Percentiles rank a stretch among this genome's conserved stretches.
These are phyloP conservation scores for Trichoderma polysporum DNA, from an alignment of 2,329 filamentous ascomycete species.

Conservation along the genomic window DNA sequence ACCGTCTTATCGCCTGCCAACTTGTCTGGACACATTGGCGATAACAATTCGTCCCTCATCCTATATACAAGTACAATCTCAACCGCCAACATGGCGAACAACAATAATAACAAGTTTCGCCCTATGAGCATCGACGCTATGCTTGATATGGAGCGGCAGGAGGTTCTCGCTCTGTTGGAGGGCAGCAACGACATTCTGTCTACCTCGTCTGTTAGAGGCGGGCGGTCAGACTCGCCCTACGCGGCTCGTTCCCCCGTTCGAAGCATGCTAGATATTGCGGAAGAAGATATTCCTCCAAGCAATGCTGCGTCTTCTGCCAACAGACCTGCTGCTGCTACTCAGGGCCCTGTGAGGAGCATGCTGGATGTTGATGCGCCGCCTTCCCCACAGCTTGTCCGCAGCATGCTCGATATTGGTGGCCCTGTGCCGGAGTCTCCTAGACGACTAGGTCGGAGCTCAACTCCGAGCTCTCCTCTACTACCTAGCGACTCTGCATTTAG, in stretches of 20 bases:
- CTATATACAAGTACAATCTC: not conserved
- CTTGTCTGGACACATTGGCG: not conserved
- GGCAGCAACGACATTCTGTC: slow-evolving; percentile 38
- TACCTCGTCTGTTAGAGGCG: slow-evolving; percentile 36
- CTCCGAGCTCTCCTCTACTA: slow-evolving; percentile 35
- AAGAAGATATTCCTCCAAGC: slow-evolving; percentile 35
- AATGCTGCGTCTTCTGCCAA: slow-evolving; percentile 13
- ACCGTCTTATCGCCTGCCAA: not conserved
- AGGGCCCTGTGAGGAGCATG: slow-evolving; percentile 63
- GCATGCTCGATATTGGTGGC: slow-evolving; percentile 52
- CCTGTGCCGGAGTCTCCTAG: slow-evolving; percentile 33
- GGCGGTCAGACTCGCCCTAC: slow-evolving; percentile 54
- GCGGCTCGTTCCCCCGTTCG: slow-evolving; percentile 65
- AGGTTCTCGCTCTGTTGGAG: slow-evolving; percentile 69
- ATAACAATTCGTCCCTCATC: not conserved
- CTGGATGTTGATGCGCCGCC: slow-evolving; percentile 54
- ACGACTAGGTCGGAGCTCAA: slow-evolving; percentile 33
- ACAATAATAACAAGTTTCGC: slow-evolving; percentile 30
- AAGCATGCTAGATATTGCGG: slow-evolving; percentile 64
- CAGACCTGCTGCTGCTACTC: slow-evolving; percentile 39
- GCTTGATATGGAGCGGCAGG: slow-evolving; percentile 73
- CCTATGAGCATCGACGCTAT: slow-evolving; percentile 75
- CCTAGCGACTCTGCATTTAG: slow-evolving; percentile 26
- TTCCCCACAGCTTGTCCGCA: slow-evolving; percentile 44
- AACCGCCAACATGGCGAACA: slow-evolving; percentile 34